Evolutionary conservation across 2,329 filamentous ascomycete species (phyloP), one percentile per base, ranked within the genome.

Genomic region (Ceratocystis cubensis): DNA sequence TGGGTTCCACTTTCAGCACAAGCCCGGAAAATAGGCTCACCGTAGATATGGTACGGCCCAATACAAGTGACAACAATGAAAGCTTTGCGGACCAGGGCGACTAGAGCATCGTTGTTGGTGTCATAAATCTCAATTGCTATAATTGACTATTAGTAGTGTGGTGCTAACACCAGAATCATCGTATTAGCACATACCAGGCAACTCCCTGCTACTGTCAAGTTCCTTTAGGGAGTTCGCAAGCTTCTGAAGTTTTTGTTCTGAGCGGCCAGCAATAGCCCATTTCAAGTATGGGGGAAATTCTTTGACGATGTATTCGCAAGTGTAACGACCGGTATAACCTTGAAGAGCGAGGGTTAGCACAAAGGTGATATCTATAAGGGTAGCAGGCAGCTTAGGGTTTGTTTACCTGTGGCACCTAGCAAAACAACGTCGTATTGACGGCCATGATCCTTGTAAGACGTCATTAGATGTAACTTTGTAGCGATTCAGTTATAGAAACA

Each of bases 241-340:
- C 50, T 77, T 76, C 70, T 88, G 82, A 3, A 97, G 81, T 75
- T 96, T 96, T 62, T 80, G 78, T 62, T 81, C 78, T n/a, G 89
- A 92, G 30, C 92, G 88, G 37, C 92, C 92, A 59, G 91, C 89
- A 66, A 96, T 79, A 15, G 90, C 92, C 92, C 92, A 96, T 78
- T 85, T 91, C 69, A 96, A 75, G 73, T 90, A 83, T 20, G 88
- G 89, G 0, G 91, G 88, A 0, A 91, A 79, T 70, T 83, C 77
- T 15, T 80, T 81, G 64, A 85, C 81, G 72, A 96, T 87, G 75
- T 94, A 85, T 74, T 95, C 86, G 33, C 87, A 86, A 1, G 85
- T 85, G 70, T 88, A 80, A 70, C 84, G 86, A 48, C 92, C 92
- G 0, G 92, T 96, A 76, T 95, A 96, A 33, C 92, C 92, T 73